Conservation (phyloP, 2,329 filamentous ascomycete species). For the Hypocrella siamensis region DNA sequence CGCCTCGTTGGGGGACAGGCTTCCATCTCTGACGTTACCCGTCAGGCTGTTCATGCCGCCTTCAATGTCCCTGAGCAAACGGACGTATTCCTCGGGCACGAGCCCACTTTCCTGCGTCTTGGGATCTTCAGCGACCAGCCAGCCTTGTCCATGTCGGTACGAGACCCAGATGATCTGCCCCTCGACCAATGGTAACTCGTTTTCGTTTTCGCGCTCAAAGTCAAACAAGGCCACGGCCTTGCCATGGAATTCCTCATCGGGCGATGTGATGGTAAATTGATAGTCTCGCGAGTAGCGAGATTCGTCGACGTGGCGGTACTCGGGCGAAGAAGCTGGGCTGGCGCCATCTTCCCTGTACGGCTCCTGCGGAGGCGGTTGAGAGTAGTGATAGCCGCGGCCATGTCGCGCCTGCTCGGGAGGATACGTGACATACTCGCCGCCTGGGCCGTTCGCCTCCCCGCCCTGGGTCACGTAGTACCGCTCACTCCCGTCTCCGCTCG, state of each 20-base stretch:
- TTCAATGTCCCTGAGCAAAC: slow-evolving; percentile 82
- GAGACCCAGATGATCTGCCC: slow-evolving; percentile 95
- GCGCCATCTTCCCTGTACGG: slow-evolving; percentile 38
- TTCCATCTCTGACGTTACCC: slow-evolving; percentile 39
- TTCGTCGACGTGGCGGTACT: slow-evolving; percentile 46
- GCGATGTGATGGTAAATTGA: slow-evolving; percentile 86
- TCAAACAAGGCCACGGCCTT: slow-evolving; percentile 93
- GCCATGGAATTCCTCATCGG: slow-evolving; percentile 94
- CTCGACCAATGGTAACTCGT: slow-evolving; percentile 81
- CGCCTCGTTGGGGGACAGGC: slow-evolving; percentile 36
- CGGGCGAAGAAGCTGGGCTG: slow-evolving; percentile 42
- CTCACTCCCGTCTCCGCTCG: slow-evolving; percentile 55
- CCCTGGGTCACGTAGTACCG: slow-evolving; percentile 59
- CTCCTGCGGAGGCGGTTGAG: slow-evolving; percentile 28
- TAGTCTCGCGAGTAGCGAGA: slow-evolving; percentile 82
- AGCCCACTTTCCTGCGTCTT: slow-evolving; percentile 87
- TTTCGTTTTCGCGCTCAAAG: slow-evolving; percentile 90
- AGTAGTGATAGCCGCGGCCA: slow-evolving; percentile 27
- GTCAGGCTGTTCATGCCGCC: slow-evolving; percentile 66
- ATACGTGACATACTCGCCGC: slow-evolving; percentile 70
- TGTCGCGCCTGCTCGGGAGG: slow-evolving; percentile 47
- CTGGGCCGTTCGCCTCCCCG: slow-evolving; percentile 57
- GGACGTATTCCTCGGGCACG: slow-evolving; percentile 92
- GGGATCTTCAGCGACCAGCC: slow-evolving; percentile 92
- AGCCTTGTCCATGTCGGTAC: slow-evolving; percentile 90